A percentile compares a stretch with the other conserved stretches of the same genome.
Evolutionary conservation across 2,329 filamentous ascomycete genomes (phyloP).

Genomic region (Fusarium anguioides): DNA sequence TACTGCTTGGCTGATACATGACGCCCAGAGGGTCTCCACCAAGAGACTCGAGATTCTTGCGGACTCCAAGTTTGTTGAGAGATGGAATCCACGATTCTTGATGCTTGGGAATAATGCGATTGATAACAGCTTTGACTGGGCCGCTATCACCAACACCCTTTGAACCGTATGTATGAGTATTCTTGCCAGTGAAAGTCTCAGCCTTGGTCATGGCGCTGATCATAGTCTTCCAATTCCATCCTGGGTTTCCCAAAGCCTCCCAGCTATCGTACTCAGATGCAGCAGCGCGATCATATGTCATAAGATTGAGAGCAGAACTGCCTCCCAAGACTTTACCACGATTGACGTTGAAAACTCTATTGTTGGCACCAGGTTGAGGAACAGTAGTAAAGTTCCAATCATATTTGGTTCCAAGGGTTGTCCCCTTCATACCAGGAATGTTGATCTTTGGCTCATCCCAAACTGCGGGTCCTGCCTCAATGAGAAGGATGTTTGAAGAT

Average conservation of each 20-base stretch:
- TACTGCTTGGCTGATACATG: slow-evolving; percentile 60
- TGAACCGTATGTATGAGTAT: slow-evolving; percentile 37
- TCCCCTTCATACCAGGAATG: slow-evolving; percentile 14
- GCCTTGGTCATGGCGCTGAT: slow-evolving; percentile 27
- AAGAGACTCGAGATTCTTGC: slow-evolving; percentile 55
- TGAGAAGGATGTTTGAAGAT: slow-evolving; percentile 24
- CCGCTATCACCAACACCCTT: slow-evolving; percentile 37
- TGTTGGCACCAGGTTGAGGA: slow-evolving; percentile 40
- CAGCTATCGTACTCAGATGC: slow-evolving; percentile 49
- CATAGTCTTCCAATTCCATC: slow-evolving; percentile 51
- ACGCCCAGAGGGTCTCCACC: slow-evolving; percentile 59
- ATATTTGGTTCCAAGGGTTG: slow-evolving; percentile 44
- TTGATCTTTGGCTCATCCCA: slow-evolving; percentile 22
- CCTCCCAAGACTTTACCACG: slow-evolving; percentile 47
- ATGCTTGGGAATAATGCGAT: slow-evolving; percentile 56
- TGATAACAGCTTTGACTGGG: slow-evolving; percentile 47
- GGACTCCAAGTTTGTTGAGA: slow-evolving; percentile 54
- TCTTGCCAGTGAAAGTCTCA: slow-evolving; percentile 38
- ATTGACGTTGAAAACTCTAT: slow-evolving; percentile 35
- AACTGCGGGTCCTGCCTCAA: slow-evolving; percentile 14
- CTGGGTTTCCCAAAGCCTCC: slow-evolving; percentile 51
- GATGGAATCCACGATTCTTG: slow-evolving; percentile 58
- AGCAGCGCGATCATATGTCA: slow-evolving; percentile 47
- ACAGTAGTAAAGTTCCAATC: slow-evolving; percentile 46
- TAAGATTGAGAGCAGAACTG: slow-evolving; percentile 47